Evolutionary conservation across 805 yeast genomes (phyloP).

Genomic region (Tetrapisispora taiwanensis): DNA sequence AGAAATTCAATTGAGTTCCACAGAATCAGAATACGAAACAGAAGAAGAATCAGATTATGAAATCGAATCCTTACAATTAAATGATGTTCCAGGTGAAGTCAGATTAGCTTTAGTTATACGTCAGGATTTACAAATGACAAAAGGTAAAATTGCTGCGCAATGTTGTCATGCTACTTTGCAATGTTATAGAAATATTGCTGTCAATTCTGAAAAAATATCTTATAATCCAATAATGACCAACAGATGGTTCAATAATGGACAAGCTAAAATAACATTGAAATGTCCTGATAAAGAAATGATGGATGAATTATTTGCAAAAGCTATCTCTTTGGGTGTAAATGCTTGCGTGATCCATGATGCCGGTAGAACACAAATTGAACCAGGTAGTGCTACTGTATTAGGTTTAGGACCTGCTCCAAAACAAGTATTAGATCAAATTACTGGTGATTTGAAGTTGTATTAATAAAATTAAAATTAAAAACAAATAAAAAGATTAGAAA

Average conservation of each 20-base stretch:
- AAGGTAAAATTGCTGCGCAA: slow-evolving; percentile 96
- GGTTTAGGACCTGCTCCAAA: slow-evolving; percentile 97
- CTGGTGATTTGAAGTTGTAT: slow-evolving; percentile 68
- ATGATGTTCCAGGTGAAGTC: slow-evolving; percentile 67
- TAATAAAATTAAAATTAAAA: slow-evolving; percentile 21
- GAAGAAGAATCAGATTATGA: slow-evolving; percentile 47
- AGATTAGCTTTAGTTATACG: slow-evolving; percentile 83
- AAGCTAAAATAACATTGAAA: slow-evolving; percentile 86
- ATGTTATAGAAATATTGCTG: slow-evolving; percentile 60
- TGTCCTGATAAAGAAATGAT: slow-evolving; percentile 56
- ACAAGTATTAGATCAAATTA: slow-evolving; percentile 64
- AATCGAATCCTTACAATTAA: slow-evolving; percentile 49
- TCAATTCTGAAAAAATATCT: slow-evolving; percentile 36
- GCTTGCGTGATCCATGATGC: slow-evolving; percentile 86
- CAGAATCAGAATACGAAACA: slow-evolving; percentile 30
- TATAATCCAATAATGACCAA: slow-evolving; percentile 53
- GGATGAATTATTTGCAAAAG: slow-evolving; percentile 69
- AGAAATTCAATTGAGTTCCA: neutral
- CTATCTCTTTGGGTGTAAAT: slow-evolving; percentile 68
- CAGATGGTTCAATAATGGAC: slow-evolving; percentile 79
- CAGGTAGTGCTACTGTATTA: slow-evolving; percentile 92
- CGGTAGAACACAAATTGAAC: slow-evolving; percentile 92
- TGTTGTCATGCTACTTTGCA: slow-evolving; percentile 97
- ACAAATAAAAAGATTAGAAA: neutral
- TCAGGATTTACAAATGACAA: slow-evolving; percentile 81